Evolutionary conservation across 257 asterid species (phyloP).

Genomic region (Solanum medicagineum): DNA sequence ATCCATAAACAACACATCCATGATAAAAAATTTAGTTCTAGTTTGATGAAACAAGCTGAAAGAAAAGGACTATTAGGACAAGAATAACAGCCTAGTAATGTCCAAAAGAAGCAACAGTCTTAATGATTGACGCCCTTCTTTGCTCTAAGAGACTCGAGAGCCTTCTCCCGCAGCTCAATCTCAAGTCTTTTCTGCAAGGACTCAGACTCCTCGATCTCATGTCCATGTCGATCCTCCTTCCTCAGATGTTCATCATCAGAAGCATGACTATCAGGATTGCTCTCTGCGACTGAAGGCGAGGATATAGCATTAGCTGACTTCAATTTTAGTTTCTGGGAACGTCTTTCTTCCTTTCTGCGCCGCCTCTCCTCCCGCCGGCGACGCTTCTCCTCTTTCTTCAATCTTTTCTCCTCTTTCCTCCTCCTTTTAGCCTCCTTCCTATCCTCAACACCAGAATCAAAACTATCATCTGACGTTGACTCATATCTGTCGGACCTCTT

Average conservation of each 20-base stretch:
- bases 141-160: conserved; percentile 90
- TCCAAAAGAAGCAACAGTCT: conserved; percentile 20
- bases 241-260: conserved; percentile 43
- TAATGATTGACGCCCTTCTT: conserved; percentile 60
- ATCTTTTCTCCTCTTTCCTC: conserved; percentile 68
- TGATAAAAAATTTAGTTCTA: conserved; percentile 29
- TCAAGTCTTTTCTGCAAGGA: conserved; percentile 78
- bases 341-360: conserved; percentile 55
- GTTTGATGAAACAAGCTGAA: conserved; percentile 15
- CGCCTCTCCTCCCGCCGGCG: conserved; percentile 62
- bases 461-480: conserved; percentile 50
- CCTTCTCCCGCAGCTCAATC: conserved; percentile 93
- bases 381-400: conserved; percentile 67
- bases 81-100: conserved; percentile 10
- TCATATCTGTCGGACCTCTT: conserved; percentile 40
- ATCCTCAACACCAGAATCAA: conserved; percentile 60
- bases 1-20: conserved; percentile 41
- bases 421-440: conserved; percentile 70
- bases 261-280: conserved; percentile 11
- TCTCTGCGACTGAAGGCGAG: conserved; percentile 41
- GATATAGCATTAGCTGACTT: conserved; percentile 42
- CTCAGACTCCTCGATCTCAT: conserved; percentile 29
- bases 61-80: conserved; percentile 13
- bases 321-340: conserved; percentile 41
- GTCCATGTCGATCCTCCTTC: conserved; percentile 15